phyloP scores from a whole-genome alignment of 345 rosid species.

The Linum usitatissimum region DNA sequence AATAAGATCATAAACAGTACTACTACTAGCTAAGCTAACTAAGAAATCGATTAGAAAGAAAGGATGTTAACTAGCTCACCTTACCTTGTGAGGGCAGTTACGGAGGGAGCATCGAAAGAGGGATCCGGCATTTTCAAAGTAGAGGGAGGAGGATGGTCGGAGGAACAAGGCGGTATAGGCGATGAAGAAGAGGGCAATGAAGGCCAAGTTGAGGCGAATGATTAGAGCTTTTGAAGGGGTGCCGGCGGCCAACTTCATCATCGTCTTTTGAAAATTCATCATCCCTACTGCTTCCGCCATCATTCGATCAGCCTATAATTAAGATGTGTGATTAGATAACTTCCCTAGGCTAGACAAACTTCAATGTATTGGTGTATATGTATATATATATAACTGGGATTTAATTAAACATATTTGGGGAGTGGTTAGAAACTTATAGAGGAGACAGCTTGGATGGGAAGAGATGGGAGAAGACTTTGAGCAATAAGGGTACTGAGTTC shows the following conservation, averaged over 20 bases:
- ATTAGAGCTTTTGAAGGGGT: constrained; percentile 51
- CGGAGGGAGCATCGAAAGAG: constrained; percentile 61
- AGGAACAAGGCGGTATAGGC: constrained; percentile 43
- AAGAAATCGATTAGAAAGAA: background rate
- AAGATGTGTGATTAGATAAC: background rate
- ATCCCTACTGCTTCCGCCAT: constrained; percentile 30
- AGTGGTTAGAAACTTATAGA: constrained; percentile 29
- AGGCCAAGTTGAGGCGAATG: constrained; percentile 51
- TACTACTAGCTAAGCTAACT: background rate
- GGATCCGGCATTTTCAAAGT: constrained; percentile 52
- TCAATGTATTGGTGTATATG: background rate
- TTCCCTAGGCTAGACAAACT: background rate
- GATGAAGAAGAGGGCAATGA: constrained; percentile 52
- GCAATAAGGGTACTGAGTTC: constrained; percentile 21
- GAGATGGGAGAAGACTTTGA: constrained; percentile 23
- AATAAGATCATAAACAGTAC: too few relatives aligned
- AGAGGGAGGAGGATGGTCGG: constrained; percentile 54
- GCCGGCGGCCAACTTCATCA: constrained; percentile 22
- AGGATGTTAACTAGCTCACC: constrained; percentile 42
- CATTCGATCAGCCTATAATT: background rate
- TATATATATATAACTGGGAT: background rate
- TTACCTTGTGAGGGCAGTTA: constrained; percentile 86
- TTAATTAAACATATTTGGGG: constrained; percentile 7
- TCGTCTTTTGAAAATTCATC: constrained; percentile 25
- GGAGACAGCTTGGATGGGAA: constrained; percentile 22